Evolutionary conservation across 352 stramenopile species (phyloP), one percentile per base, ranked within the genome.

Genomic region (Pythium vanterpoolii): DNA sequence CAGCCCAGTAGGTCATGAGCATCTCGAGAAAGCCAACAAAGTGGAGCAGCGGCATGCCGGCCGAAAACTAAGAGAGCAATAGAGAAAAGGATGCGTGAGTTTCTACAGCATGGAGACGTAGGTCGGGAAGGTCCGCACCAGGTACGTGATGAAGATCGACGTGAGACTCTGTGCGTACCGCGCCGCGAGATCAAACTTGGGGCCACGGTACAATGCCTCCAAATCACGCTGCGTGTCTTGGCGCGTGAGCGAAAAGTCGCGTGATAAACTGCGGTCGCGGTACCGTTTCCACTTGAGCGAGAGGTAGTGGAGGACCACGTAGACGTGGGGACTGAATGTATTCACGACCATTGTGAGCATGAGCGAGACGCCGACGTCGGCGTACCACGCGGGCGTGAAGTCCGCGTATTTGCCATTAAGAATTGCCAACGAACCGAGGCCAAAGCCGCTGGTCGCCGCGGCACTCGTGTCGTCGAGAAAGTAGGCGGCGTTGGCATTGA

Each of bases 301-400:
- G 1, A 87, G 10, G 60, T 86, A 94, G 42, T 75, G 73, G 33
- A 81, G 57, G 14, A 94, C 48, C 16, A 84, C 70, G 59, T 77
- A 87, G 4, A 79, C 56, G 54, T 94, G 84, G 1, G 75, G 81
- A 55, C 74, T 87, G 48, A 90, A 76, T 19, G 77, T 83, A 60
- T 94, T 94, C 58, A 91, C 69, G 53, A 94, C 75, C 79, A 90
- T 90, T 28, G 84, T 91, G 45, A 94, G 77, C 68, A 92, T 89
- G 55, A 94, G 77, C 33, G 82, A 68, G 9, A 91, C 76, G 11
- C 84, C 84, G 4, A 92, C 80, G 52, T 94, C 84, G 34, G 79
- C 75, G 69, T 91, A 94, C 84, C 84, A 94, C 4, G 55, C 64
- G 3, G 80, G 73, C 24, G 81, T 79, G 56, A 94, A 94, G 49